These are phyloP conservation scores for Ormosia emarginata DNA, from an alignment of 306 rosid genomes.

Conservation along the genomic window DNA sequence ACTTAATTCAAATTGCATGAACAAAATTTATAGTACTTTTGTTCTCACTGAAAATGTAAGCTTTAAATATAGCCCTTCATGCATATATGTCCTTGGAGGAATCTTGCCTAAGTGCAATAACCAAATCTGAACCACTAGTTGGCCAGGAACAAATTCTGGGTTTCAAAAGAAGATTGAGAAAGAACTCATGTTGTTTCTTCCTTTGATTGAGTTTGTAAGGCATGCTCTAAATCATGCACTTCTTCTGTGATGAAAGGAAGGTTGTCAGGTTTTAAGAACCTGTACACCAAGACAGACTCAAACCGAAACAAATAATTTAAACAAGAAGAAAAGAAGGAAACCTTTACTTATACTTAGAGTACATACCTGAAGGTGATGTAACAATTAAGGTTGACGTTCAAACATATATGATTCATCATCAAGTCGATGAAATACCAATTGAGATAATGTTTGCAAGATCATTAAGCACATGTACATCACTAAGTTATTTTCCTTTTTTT, in stretches of 20 bases:
- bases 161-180: constrained; percentile 9
- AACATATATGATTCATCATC: constrained; percentile 92
- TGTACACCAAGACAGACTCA: constrained; percentile 19
- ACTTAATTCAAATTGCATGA: too few species aligned
- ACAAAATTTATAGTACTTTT: too few species aligned
- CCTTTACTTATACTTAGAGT: constrained; percentile 33
- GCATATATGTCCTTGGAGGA: too few species aligned
- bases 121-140: too few species aligned
- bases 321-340: not conserved
- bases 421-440: constrained; percentile 86
- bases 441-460: constrained; percentile 73
- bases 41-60: too few species aligned
- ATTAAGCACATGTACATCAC: not conserved
- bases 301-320: constrained; percentile 18
- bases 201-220: constrained; percentile 40
- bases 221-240: constrained; percentile 41
- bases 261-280: constrained; percentile 75
- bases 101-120: too few species aligned
- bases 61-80: too few species aligned
- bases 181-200: constrained; percentile 44
- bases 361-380: constrained; percentile 88
- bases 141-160: too few species aligned
- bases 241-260: constrained; percentile 52
- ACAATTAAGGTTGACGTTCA: constrained; percentile 80
- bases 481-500: not conserved